phyloP scores from a whole-genome alignment of 2,329 filamentous ascomycete genomes.

The Macrophomina phaseolina region DNA sequence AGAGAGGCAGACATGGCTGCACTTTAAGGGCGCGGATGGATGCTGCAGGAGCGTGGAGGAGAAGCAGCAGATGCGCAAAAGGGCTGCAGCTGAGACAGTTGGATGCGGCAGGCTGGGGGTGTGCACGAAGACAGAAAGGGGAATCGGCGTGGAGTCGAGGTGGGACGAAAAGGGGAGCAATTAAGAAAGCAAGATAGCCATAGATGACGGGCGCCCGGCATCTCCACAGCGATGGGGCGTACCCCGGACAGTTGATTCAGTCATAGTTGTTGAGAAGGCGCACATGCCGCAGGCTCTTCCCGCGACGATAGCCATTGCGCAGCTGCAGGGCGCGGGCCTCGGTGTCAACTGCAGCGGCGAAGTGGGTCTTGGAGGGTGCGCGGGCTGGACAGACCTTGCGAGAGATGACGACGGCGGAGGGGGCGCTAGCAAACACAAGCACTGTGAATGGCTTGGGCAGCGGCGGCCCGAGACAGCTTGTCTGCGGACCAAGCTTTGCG shows the following conservation, averaged over 20 bases:
- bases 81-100: background rate
- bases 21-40: background rate
- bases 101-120: background rate
- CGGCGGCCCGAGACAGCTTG: constrained; percentile 8
- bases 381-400: background rate
- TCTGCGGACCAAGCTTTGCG: constrained; percentile 14
- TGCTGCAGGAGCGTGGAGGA: background rate
- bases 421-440: constrained; percentile 13
- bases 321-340: background rate
- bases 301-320: background rate
- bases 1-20: constrained; percentile 16
- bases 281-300: constrained; percentile 3
- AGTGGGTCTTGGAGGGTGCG: background rate
- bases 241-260: background rate
- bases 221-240: background rate
- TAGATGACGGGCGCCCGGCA: background rate
- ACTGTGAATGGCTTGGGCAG: constrained; percentile 16
- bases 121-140: background rate
- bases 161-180: constrained; percentile 4
- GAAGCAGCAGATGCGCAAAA: background rate
- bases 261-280: background rate
- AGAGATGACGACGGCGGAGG: background rate
- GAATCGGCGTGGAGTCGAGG: background rate
- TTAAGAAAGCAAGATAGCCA: constrained; percentile 8
- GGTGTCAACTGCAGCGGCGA: background rate